Evolutionary conservation across 495 filamentous ascomycete species (phyloP).

Genomic region (Pyrenopolyporus hunteri): DNA sequence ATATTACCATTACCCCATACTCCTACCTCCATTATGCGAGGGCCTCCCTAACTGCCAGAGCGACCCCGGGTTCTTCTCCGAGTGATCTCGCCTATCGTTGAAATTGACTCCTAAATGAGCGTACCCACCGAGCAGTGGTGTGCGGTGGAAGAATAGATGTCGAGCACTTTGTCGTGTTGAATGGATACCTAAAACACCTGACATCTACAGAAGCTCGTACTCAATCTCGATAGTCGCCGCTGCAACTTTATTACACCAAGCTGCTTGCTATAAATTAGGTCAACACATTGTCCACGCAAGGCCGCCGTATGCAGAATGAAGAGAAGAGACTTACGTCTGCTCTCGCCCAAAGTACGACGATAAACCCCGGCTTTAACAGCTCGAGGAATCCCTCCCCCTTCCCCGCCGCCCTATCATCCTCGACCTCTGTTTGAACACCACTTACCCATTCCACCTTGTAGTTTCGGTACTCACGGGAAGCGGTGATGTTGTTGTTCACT

Average conservation of each 20-base stretch:
- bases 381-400: conserved; percentile 20
- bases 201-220: conserved; percentile 13
- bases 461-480: neutral
- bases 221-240: conserved; percentile 31
- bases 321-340: conserved; percentile 17
- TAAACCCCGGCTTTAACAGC: conserved; percentile 8
- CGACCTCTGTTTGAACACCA: conserved; percentile 1
- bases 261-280: neutral
- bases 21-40: too few species aligned
- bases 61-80: too few species aligned
- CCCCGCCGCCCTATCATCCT: conserved; percentile 10
- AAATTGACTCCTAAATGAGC: too few species aligned
- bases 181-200: too few species aligned
- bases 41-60: too few species aligned
- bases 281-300: neutral
- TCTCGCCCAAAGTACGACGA: conserved; percentile 27
- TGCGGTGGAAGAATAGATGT: too few species aligned
- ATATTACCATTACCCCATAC: too few species aligned
- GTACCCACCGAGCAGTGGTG: too few species aligned
- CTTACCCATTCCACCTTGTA: conserved; percentile 27
- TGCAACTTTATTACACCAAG: conserved; percentile 11
- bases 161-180: too few species aligned
- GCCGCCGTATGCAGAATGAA: neutral
- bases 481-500: conserved; percentile 24
- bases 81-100: too few species aligned